A percentile compares a stretch with the other conserved stretches of the same genome.
Conservation (phyloP, 108 stramenopile genomes). For the Nannochloropsis granulata region DNA sequence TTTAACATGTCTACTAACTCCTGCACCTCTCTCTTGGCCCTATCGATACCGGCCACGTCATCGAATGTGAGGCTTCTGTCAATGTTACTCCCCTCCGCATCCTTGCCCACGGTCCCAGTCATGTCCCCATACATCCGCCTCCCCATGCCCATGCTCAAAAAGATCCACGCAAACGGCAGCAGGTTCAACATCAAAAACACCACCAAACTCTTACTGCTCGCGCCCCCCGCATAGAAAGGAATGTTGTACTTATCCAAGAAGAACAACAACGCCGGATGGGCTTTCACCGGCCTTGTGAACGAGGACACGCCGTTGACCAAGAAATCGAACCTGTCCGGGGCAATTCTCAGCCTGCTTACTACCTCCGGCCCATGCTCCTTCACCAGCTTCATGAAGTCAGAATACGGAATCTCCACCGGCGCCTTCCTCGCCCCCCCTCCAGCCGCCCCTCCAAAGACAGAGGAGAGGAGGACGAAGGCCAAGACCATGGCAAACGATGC, state of each 20-base stretch:
- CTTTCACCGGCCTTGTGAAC: neutral
- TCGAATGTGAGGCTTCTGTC: constrained; percentile 47
- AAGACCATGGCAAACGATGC: neutral
- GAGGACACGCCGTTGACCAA: neutral
- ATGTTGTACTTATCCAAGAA: neutral
- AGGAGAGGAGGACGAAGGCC: neutral
- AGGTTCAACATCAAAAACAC: neutral
- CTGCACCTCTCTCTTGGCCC: constrained; percentile 52
- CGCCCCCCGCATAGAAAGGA: neutral
- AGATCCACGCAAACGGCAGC: neutral
- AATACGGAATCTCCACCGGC: neutral
- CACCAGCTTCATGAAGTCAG: neutral
- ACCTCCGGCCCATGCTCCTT: neutral
- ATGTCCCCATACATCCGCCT: constrained; percentile 3
- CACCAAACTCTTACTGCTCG: neutral
- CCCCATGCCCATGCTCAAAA: neutral
- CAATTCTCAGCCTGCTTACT: neutral
- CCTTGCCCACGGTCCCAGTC: constrained; percentile 19
- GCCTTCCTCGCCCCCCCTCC: neutral
- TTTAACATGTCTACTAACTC: constrained; percentile 29
- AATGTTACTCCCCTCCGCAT: constrained; percentile 7
- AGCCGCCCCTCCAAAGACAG: neutral
- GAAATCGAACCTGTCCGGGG: neutral
- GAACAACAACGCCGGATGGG: neutral
- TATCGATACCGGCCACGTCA: constrained; percentile 81